Base-by-base conservation (phyloP, 805 yeast genomes). In the Jamesozyma jinghongensis region DNA sequence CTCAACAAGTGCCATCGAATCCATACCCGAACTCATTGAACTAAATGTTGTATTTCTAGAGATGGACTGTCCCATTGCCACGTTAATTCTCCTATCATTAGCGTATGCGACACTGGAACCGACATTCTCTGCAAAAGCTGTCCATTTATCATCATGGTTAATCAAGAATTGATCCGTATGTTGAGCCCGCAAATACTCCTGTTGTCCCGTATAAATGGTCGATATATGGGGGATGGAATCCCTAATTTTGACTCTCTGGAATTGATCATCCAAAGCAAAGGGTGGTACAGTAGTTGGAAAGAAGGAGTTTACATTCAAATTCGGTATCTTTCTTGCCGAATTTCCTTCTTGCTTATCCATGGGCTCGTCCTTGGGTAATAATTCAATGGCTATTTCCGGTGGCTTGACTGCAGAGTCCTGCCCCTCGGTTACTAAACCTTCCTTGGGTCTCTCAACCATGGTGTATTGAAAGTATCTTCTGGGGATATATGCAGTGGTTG, bases 251-350 rank as follows among this genome's bases (percentile, higher is more conserved):
- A 16, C 30, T 16, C 18, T 45, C 20, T 47, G 47, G 39, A 49
- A 57, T 55, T 31, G 68, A 58, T 47, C 69, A 43, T 78, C 82
- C 34, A 81, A 57, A 1, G 76, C 86, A 60, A 75, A 82, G 1
- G 82, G 79, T 1, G 90, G 90, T 0, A 72, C 64, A 0, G 77
- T 67, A 1, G 59, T 57, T 1, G 74, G 70, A 32, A 57, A 57
- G 29, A 67, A 62, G 0, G 67, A 52, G 41, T 67, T 65, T 22
- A 57, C 51, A 34, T 63, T 56, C 18, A 66, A 42, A 29, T 36
- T 26, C 31, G 26, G 17, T 30, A 19, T 19, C 20, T 29, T 27
- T 14, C 26, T 19, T 16, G 18, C 10, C 10, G 26, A 7, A 22
- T 22, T 14, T 19, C 28, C 22, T 19, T 18, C 8, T 13, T 4